Conservation (phyloP, 176 grass and related monocot genomes). For the Carex cristatella region DNA sequence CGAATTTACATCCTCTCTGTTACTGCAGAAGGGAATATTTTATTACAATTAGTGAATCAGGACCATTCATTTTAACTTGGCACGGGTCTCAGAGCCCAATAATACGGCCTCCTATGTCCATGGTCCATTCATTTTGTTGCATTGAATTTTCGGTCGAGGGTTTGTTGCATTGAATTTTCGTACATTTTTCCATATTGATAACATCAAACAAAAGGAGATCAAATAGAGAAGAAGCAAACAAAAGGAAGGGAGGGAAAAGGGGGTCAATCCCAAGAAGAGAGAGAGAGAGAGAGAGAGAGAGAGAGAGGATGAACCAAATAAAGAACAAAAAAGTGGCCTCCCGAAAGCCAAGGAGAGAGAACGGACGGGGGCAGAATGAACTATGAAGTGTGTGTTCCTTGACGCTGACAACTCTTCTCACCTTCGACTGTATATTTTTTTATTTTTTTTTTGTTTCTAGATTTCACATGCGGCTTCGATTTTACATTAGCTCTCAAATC, state of each 20-base stretch:
- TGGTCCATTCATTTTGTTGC: no score
- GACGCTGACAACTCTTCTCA: conserved; percentile 11
- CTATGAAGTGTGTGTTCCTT: not conserved
- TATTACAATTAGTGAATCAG: no score
- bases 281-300: not conserved
- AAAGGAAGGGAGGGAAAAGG: not conserved
- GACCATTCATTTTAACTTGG: no score
- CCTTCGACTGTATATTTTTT: not conserved
- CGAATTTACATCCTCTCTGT: no score
- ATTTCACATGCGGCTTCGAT: not conserved
- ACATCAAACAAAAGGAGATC: not conserved
- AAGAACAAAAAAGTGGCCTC: conserved; percentile 1
- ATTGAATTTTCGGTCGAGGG: no score
- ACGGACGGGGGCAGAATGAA: not conserved
- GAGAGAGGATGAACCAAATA: not conserved
- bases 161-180: not conserved
- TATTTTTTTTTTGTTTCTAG: not conserved
- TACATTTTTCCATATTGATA: not conserved
- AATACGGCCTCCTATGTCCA: no score
- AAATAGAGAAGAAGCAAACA: not conserved
- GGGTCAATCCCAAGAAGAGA: not conserved
- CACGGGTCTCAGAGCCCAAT: no score
- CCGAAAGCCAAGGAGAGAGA: conserved; percentile 14
- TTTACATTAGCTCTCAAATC: not conserved
- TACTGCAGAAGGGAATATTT: no score